phyloP scores from a whole-genome alignment of 2,329 filamentous ascomycete species.

The Epichloe uncinata region DNA sequence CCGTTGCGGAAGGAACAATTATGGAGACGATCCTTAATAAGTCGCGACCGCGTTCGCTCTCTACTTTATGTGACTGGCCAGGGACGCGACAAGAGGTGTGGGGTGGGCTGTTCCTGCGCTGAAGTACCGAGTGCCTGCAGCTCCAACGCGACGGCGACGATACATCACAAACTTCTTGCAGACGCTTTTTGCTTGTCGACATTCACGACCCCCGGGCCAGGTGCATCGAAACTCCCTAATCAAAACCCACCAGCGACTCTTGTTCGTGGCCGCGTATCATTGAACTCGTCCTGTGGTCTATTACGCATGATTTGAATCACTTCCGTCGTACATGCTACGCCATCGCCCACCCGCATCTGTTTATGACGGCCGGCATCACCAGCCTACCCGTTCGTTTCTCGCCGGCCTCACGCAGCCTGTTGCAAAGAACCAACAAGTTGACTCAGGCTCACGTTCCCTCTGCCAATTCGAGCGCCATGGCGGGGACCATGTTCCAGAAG shows the following conservation, averaged over 20 bases:
- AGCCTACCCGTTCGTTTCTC: conserved; percentile 22
- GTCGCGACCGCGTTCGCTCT: neutral
- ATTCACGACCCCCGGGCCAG: neutral
- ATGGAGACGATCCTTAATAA: too few species aligned
- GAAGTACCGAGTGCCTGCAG: neutral
- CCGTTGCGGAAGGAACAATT: too few species aligned
- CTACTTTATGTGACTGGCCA: neutral
- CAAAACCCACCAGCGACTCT: neutral
- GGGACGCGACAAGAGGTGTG: conserved; percentile 1
- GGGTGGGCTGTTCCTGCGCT: neutral
- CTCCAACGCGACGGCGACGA: neutral
- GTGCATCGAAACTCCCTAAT: neutral
- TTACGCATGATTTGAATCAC: neutral
- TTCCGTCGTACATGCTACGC: neutral
- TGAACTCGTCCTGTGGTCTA: neutral
- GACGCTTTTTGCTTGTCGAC: neutral
- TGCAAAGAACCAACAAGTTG: conserved; percentile 12
- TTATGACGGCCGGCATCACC: conserved; percentile 23
- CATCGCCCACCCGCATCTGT: conserved; percentile 9
- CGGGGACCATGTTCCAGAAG: conserved; percentile 8
- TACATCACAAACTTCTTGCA: neutral
- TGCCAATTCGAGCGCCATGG: conserved; percentile 1
- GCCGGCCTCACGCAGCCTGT: conserved; percentile 18
- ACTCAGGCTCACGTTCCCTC: conserved; percentile 13
- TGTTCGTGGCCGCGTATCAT: neutral